These are phyloP conservation scores for Quercus suber DNA, from an alignment of 306 rosid species.

Conservation along the genomic window DNA sequence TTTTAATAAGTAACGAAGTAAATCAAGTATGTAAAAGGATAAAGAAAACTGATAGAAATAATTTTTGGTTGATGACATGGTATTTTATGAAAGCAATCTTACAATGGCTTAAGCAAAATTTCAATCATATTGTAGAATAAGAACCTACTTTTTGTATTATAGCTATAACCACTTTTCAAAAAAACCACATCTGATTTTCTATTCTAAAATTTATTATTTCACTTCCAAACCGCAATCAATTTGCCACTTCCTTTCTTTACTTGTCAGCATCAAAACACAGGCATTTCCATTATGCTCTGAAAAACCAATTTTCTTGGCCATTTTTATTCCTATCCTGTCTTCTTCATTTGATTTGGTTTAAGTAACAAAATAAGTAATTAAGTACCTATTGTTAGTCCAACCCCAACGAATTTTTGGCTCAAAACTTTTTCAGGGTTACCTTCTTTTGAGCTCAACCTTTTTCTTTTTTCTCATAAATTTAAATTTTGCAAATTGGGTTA, in stretches of 20 bases:
- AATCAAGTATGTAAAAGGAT: too few species aligned
- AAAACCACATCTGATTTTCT: too few species aligned
- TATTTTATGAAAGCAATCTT: too few species aligned
- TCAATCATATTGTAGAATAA: too few species aligned
- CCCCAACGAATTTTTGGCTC: constrained; percentile 12
- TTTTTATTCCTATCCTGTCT: constrained; percentile 2
- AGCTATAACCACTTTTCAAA: too few species aligned
- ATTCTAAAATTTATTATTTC: background rate
- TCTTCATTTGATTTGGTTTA: constrained; percentile 16
- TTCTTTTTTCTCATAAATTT: background rate
- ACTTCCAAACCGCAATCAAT: constrained; percentile 17
- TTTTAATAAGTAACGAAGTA: too few species aligned
- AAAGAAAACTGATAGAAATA: too few species aligned
- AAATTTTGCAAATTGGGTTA: background rate
- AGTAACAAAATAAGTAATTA: background rate
- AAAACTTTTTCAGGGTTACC: constrained; percentile 15
- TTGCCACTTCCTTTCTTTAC: constrained; percentile 15
- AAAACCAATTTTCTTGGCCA: constrained; percentile 19
- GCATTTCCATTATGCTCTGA: constrained; percentile 24
- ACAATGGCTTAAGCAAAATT: too few species aligned
- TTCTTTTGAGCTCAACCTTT: constrained; percentile 14
- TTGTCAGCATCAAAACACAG: constrained; percentile 12
- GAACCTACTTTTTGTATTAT: too few species aligned
- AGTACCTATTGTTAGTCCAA: constrained; percentile 24
- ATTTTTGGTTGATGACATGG: too few species aligned